Base-by-base conservation (phyloP, 2,329 filamentous ascomycete genomes). In the Aureobasidium leucospermi region DNA sequence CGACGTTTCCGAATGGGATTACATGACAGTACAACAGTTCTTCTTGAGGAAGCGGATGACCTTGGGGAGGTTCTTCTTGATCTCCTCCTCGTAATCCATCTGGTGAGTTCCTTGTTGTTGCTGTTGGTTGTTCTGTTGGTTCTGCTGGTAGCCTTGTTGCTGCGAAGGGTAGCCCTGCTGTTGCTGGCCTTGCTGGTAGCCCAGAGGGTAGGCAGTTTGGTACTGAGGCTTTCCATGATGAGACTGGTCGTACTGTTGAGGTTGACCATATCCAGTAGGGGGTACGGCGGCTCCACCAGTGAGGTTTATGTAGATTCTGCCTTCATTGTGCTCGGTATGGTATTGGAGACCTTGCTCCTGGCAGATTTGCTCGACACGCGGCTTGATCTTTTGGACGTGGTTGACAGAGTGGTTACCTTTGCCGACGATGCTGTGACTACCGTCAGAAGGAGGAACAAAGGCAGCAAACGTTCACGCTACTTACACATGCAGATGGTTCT, bases 341-440 rank as follows among this genome's bases (percentile, higher is more conserved):
- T 88, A 96, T 67, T 91, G 82, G 58, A 99, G 78, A 0, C 92
- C 90, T 46, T 96, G 75, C 71, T 96, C 88, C 51, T 79, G 82
- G 74, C 93, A 96, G 51, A 97, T 79, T 71, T 89, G 81, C 76
- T 97, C 92, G 45, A 97, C 90, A 62, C 89, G 82, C n/a, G 94
- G 94, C 76, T 96, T 96, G 74, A 99, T 86, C 79, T 94, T 96
- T 74, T 96, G 90, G 28, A 97, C 81, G 68, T 94, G 88, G 65
- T 86, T 83, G 9, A 76, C 78, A 53, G 85, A 90, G 76, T 99
- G 94, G 72, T 95, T 94, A 3, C 94, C 94, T 75, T 93, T 96
- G 69, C 94, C 94, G 32, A 97, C 93, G 68, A 99, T 96, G 42
- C 80, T 83, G 61, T 38, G 46, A 11, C 16, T 15, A 41, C 10